Evolutionary conservation across 768 basidiomycete species (phyloP).

Genomic region (Mycena leptocephala): DNA sequence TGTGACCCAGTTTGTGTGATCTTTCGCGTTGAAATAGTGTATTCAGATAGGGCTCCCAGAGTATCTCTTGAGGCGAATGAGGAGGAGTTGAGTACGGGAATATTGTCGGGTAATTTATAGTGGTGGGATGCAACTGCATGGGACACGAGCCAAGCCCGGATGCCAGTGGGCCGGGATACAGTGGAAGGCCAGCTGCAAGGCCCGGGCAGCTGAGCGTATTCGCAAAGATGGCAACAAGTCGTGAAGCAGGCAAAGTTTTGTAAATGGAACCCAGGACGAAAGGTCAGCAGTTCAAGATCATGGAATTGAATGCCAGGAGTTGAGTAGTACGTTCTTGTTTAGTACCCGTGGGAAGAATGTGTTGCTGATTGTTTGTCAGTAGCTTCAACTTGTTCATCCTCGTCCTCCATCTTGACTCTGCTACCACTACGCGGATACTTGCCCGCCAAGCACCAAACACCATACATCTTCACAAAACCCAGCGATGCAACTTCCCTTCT

Average conservation of each 20-base stretch:
- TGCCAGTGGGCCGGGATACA: background rate
- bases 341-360: too few species aligned
- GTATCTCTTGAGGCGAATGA: background rate
- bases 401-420: background rate
- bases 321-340: too few species aligned
- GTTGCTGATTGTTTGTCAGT: background rate
- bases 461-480: background rate
- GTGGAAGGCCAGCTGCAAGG: too few species aligned
- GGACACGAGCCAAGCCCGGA: background rate
- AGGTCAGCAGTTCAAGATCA: too few species aligned
- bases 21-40: background rate
- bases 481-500: slow-evolving; percentile 36
- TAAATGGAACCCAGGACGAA: too few species aligned
- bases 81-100: background rate
- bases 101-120: slow-evolving; percentile 29
- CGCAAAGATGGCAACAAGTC: too few species aligned
- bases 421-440: background rate
- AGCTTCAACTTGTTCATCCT: background rate
- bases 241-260: too few species aligned
- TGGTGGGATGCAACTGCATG: background rate
- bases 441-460: slow-evolving; percentile 20
- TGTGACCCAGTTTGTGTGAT: too few species aligned
- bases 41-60: background rate
- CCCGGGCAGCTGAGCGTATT: slow-evolving; percentile 20
- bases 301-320: too few species aligned